These are phyloP conservation scores for Saturnispora kantuleensis DNA, from an alignment of 805 yeast genomes.

Conservation along the genomic window DNA sequence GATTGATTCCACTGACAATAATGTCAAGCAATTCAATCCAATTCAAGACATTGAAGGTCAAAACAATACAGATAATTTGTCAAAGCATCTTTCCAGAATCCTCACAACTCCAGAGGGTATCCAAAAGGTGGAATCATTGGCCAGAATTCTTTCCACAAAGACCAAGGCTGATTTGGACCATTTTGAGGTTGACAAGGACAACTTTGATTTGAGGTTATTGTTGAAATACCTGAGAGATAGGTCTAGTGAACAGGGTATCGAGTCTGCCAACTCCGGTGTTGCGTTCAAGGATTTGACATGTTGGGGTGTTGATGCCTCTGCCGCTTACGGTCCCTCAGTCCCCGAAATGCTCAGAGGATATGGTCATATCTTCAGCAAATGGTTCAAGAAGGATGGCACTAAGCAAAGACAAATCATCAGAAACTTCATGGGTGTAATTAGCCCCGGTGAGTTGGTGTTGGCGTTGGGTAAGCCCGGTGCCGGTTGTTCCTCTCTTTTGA, in stretches of 20 bases:
- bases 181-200: slow-evolving; percentile 35
- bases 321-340: slow-evolving; percentile 41
- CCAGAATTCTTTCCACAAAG: slow-evolving; percentile 40
- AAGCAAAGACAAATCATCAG: slow-evolving; percentile 31
- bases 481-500: slow-evolving; percentile 65
- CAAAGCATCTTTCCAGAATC: slow-evolving; percentile 22
- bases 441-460: slow-evolving; percentile 58
- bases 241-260: slow-evolving; percentile 36
- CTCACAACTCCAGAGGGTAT: slow-evolving; percentile 21
- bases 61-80: slow-evolving; percentile 17
- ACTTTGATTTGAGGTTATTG: slow-evolving; percentile 38
- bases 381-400: slow-evolving; percentile 25
- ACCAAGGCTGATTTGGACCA: slow-evolving; percentile 35
- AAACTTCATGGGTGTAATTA: slow-evolving; percentile 32
- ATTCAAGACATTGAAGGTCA: slow-evolving; percentile 18
- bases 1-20: slow-evolving; percentile 18
- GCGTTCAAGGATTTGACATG: slow-evolving; percentile 36
- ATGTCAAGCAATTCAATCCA: slow-evolving; percentile 20
- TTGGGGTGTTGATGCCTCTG: slow-evolving; percentile 43
- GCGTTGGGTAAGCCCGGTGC: slow-evolving; percentile 73
- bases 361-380: slow-evolving; percentile 22
- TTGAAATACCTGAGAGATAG: slow-evolving; percentile 31
- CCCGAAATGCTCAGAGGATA: slow-evolving; percentile 32
- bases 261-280: slow-evolving; percentile 41
- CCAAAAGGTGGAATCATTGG: slow-evolving; percentile 36